Percentiles rank a stretch among this genome's conserved stretches.
These are phyloP conservation scores for Paramecium sexaurelia DNA, from an alignment of 73 alveolate genomes.

Conservation along the genomic window DNA sequence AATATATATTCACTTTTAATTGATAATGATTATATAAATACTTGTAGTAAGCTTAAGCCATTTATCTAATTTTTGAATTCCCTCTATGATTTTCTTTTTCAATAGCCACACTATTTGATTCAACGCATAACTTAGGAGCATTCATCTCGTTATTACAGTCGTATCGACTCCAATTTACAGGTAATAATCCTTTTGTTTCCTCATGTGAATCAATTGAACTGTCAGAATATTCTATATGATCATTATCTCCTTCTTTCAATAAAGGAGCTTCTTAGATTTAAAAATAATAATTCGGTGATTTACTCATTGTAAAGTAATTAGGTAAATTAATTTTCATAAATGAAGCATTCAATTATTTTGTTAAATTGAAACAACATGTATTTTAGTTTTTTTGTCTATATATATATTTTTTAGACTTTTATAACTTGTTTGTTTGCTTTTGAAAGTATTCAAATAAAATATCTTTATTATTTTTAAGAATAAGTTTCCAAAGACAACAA, in stretches of 20 bases:
- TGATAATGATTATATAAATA: not conserved
- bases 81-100: not conserved
- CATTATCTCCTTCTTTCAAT: constrained; percentile 32
- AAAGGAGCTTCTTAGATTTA: not conserved
- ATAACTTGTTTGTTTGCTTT: not conserved
- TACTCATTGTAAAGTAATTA: not conserved
- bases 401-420: not conserved
- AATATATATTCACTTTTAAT: constrained; percentile 2
- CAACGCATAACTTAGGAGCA: not conserved
- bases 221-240: constrained; percentile 7
- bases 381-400: not conserved
- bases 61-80: not conserved
- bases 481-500: constrained; percentile 1
- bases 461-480: not conserved
- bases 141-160: constrained; percentile 4
- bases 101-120: not conserved
- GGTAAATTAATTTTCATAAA: constrained; percentile 25
- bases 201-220: constrained; percentile 27
- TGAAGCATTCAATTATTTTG: constrained; percentile 24
- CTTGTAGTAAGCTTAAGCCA: not conserved
- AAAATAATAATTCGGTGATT: not conserved
- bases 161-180: constrained; percentile 29
- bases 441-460: not conserved
- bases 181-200: constrained; percentile 11
- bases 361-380: not conserved